Evolutionary conservation across 805 yeast genomes (phyloP), one percentile per base, ranked within the genome.

Genomic region (Saccharomycopsis oosterbeekiorum): DNA sequence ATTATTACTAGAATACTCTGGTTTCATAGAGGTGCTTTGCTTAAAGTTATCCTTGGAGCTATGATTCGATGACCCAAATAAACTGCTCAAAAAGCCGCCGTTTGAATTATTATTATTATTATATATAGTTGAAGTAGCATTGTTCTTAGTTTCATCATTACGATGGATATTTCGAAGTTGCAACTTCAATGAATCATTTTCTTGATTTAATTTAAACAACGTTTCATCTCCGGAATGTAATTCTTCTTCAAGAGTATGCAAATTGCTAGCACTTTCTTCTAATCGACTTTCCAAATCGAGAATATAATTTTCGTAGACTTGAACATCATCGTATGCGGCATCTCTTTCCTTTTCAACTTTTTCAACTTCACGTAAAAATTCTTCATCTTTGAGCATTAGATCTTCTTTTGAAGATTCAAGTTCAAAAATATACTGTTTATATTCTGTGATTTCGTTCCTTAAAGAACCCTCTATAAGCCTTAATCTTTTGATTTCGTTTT

Each of bases 341-440:
- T 64, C 60, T 42, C 62, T 39, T 59, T 56, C 62, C 55, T 66
- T 68, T 60, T 70, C 72, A 11, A 74, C 65, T 58, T 68, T 70
- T 40, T 72, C 71, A 8, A 72, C 62, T 55, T 74, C 73, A 4
- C 66, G 64, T 59, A 68, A 68, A 59, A 74, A 67, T 21, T 47
- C 57, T 36, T 62, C 65, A 57, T 50, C 54, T 11, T 51, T 36
- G 9, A 37, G n/a, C 41, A 61, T 58, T 29, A 51, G 57, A 17
- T 64, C 62, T 39, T 59, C 51, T 51, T 67, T 62, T 6, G 58
- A 14, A 19, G 57, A 17, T n/a, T 53, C 57, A 51, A 60, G 55
- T 21, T 62, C 58, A 17, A 24, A 14, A 26, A 57, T 55, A 58
- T 59, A 26, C 36, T 60, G 42, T 43, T 56, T 57, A 42, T 60